Conservation (phyloP, 2,329 filamentous ascomycete species). For the Fusarium brevicatenulatum region DNA sequence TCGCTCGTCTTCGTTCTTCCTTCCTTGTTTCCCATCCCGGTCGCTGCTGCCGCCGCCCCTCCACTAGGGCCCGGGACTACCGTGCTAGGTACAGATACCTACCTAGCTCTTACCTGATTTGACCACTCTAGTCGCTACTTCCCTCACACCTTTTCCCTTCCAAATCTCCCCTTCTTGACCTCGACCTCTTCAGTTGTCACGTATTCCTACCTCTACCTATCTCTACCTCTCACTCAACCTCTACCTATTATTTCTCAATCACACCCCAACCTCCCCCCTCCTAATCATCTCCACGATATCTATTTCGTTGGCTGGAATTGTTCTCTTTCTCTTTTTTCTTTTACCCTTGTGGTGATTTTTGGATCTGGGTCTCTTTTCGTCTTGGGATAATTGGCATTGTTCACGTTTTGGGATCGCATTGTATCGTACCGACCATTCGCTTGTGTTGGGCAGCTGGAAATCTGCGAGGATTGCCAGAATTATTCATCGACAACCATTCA, state of each 20-base stretch:
- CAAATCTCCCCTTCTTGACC: conserved; percentile 34
- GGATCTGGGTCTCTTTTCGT: conserved; percentile 31
- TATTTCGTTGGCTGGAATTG: conserved; percentile 17
- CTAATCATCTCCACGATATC: conserved; percentile 21
- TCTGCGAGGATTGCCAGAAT: conserved; percentile 9
- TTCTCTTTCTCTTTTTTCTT: conserved; percentile 15
- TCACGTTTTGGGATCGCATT: conserved; percentile 20
- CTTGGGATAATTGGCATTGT: conserved; percentile 32
- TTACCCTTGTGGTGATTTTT: conserved; percentile 22
- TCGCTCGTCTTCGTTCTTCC: conserved; percentile 31
- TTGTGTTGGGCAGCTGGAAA: conserved; percentile 16
- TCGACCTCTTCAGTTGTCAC: conserved; percentile 28
- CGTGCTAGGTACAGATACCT: conserved; percentile 41
- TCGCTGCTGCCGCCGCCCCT: conserved; percentile 37
- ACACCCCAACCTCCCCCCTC: conserved; percentile 35
- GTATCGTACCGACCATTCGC: conserved; percentile 7
- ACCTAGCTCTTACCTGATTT: conserved; percentile 38
- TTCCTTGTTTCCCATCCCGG: conserved; percentile 40
- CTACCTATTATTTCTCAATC: conserved; percentile 28
- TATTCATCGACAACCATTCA: conserved; percentile 17
- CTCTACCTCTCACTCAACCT: not conserved
- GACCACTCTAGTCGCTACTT: conserved; percentile 29
- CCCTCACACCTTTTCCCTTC: conserved; percentile 24
- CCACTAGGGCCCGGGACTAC: conserved; percentile 36
- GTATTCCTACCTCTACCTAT: conserved; percentile 20